Evolutionary conservation across 495 filamentous ascomycete genomes (phyloP), one percentile per base, ranked within the genome.

Genomic region (Penicillium longicatenatum): DNA sequence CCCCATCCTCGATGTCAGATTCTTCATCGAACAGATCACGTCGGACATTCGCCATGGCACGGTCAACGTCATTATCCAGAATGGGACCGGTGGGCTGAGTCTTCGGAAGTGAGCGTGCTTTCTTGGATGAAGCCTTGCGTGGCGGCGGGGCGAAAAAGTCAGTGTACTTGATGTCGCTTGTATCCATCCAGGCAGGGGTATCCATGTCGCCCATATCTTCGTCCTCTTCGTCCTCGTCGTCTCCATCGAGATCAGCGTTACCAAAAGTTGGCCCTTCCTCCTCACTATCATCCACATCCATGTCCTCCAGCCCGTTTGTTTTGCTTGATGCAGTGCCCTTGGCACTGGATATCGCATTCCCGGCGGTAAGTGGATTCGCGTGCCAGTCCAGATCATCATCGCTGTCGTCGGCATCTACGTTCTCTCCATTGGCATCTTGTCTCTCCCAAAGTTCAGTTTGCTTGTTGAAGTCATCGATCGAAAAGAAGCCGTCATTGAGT

Each of bases 401-500:
- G 54, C 77, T 82, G 29, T 77, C 80, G 53, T 79, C 79, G 47
- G 85, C 82, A 50, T 79, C 79, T 49, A 85, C 82, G 30, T 86
- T 82, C 7, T 84, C 89, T 5, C 86, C 88, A 52, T 77, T 73
- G 16, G 70, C 79, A 75, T 98, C 94, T 69, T 89, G 87, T 62
- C 88, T 85, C 69, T 98, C 95, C 31, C 95, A 82, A 56, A 86
- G 83, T 63, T 96, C 89, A 5, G 91, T 88, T 65, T 95, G 89
- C 63, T 87, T 91, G 80, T 98, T 98, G 82, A 98, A 98, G 50
- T 96, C 87, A 58, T 98, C 92, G 59, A 98, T 96, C 1, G 91
- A 97, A 75, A 98, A 98, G 75, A 98, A 98, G 4, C 92, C 94
- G 66, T 98, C 94, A 68, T 98, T 98, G 20, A 91, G 72, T 14